Evolutionary conservation across 2,329 filamentous ascomycete species (phyloP).

Genomic region (Talaromyces marneffei): DNA sequence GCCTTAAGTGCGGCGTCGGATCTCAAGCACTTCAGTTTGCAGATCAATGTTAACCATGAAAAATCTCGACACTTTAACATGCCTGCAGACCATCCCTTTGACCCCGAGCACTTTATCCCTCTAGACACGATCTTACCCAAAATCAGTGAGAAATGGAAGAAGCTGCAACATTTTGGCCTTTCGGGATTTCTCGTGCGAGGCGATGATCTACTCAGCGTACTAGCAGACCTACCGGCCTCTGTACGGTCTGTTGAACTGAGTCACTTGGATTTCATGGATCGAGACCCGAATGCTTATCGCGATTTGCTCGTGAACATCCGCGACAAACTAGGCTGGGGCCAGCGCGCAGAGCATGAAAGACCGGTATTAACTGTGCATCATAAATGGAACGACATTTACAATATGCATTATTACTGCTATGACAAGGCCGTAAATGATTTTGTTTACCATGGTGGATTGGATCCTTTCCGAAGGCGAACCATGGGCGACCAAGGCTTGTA

Average conservation of each 20-base stretch:
- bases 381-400: not conserved
- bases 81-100: not conserved
- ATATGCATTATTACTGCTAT: not conserved
- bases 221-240: constrained; percentile 24
- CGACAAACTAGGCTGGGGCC: not conserved
- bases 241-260: constrained; percentile 32
- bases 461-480: not conserved
- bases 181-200: constrained; percentile 22
- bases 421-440: not conserved
- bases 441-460: not conserved
- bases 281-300: constrained; percentile 9
- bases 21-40: constrained; percentile 1
- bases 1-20: not conserved
- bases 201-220: constrained; percentile 24
- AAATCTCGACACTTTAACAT: not conserved
- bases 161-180: constrained; percentile 29
- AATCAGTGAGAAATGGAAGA: constrained; percentile 19
- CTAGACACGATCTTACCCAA: constrained; percentile 28
- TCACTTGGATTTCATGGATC: constrained; percentile 24
- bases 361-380: not conserved
- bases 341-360: not conserved
- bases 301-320: constrained; percentile 12
- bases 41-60: not conserved
- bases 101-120: constrained; percentile 4
- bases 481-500: not conserved